phyloP scores from a whole-genome alignment of 495 filamentous ascomycete genomes.

The Ascobolus immersus region DNA sequence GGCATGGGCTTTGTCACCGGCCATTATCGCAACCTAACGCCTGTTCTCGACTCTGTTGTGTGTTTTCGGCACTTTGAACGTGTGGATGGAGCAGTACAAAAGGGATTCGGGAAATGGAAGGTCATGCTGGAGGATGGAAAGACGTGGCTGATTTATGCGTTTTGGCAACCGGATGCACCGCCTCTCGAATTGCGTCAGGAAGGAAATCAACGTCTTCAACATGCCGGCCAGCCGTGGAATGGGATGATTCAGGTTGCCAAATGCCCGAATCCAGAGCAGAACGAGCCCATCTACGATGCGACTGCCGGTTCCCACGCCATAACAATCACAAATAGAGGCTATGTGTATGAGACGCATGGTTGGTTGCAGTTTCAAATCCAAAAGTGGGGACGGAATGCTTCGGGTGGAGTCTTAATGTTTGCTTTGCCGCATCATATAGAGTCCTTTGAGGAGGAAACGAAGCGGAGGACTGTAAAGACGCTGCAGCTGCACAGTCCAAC shows the following conservation, averaged over 20 bases:
- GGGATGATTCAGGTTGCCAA: too few species aligned
- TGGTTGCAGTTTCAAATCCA: neutral
- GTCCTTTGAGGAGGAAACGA: slow-evolving; percentile 39
- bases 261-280: slow-evolving; percentile 14
- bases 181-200: slow-evolving; percentile 24
- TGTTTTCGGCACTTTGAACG: slow-evolving; percentile 43
- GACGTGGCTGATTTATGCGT: neutral
- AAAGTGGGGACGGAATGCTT: slow-evolving; percentile 23
- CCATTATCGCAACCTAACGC: slow-evolving; percentile 38
- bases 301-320: neutral
- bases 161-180: slow-evolving; percentile 22
- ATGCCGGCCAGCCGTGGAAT: too few species aligned
- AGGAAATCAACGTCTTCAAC: too few species aligned
- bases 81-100: slow-evolving; percentile 11
- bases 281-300: slow-evolving; percentile 5
- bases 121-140: slow-evolving; percentile 1
- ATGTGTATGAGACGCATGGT: neutral
- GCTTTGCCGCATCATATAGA: slow-evolving; percentile 66
- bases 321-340: slow-evolving; percentile 9
- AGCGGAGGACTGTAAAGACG: slow-evolving; percentile 22
- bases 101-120: neutral
- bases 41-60: slow-evolving; percentile 15
- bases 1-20: slow-evolving; percentile 67
- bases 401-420: slow-evolving; percentile 45
- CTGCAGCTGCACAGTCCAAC: slow-evolving; percentile 55